A percentile compares a stretch with the other conserved stretches of the same genome.
These are phyloP conservation scores for Lentinula guzmanii DNA, from an alignment of 768 basidiomycete genomes.

Conservation along the genomic window DNA sequence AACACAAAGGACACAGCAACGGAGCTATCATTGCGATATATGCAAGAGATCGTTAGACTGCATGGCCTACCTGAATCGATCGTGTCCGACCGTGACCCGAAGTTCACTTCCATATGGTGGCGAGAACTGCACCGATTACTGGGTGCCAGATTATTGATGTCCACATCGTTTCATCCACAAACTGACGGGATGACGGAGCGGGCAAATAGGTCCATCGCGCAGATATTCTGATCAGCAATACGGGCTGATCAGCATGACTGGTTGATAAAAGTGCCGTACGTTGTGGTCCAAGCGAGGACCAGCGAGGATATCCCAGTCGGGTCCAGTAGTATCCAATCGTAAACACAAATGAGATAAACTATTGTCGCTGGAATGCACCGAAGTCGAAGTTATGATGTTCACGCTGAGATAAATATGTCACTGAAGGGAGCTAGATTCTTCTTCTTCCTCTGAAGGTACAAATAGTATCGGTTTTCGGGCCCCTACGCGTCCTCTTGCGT, in stretches of 20 bases:
- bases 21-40: constrained; percentile 9
- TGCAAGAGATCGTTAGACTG: constrained; percentile 9
- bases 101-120: constrained; percentile 29
- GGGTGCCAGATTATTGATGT: constrained; percentile 15
- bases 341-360: too few relatives aligned
- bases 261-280: constrained; percentile 3
- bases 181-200: constrained; percentile 17
- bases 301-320: too few relatives aligned
- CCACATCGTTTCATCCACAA: constrained; percentile 22
- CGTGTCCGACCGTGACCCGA: constrained; percentile 21
- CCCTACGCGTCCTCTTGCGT: too few relatives aligned
- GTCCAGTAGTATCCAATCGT: too few relatives aligned
- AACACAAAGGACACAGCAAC: constrained; percentile 3
- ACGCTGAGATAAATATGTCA: too few relatives aligned
- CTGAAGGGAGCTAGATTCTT: too few relatives aligned
- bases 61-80: constrained; percentile 14
- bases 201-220: constrained; percentile 5
- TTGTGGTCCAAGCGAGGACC: not conserved
- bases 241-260: constrained; percentile 13
- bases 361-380: too few relatives aligned
- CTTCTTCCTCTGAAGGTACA: too few relatives aligned
- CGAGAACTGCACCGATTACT: constrained; percentile 10
- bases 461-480: too few relatives aligned
- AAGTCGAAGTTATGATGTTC: too few relatives aligned
- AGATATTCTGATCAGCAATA: constrained; percentile 8